These are phyloP conservation scores for Plasmodium falciparum DNA, from an alignment of 169 alveolate species.

Conservation along the genomic window DNA sequence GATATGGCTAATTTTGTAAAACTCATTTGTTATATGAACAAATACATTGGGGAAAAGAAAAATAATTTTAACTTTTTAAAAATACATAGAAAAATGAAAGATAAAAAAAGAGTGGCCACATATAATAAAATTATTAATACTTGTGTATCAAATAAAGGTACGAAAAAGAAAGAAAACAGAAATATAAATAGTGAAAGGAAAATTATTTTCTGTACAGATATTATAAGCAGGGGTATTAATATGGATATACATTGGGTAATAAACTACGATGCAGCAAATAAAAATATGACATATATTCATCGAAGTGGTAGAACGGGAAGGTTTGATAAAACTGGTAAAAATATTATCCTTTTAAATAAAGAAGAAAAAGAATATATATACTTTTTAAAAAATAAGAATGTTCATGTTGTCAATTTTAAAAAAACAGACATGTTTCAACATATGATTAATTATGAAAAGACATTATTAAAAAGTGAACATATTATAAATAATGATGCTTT, in stretches of 20 bases:
- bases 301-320: conserved; percentile 72
- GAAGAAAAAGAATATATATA: conserved; percentile 60
- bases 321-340: conserved; percentile 67
- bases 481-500: conserved; percentile 17
- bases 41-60: conserved; percentile 54
- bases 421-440: conserved; percentile 30
- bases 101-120: conserved; percentile 54
- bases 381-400: conserved; percentile 67
- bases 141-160: too few species aligned
- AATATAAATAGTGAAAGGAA: conserved; percentile 1
- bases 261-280: conserved; percentile 64
- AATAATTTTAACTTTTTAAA: conserved; percentile 42
- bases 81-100: conserved; percentile 75
- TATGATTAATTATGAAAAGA: conserved; percentile 32
- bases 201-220: conserved; percentile 59
- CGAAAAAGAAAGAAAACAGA: background rate
- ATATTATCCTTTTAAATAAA: conserved; percentile 34
- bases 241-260: conserved; percentile 61
- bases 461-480: conserved; percentile 11
- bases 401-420: conserved; percentile 34
- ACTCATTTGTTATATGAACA: conserved; percentile 43
- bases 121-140: conserved; percentile 28
- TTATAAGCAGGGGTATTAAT: conserved; percentile 71
- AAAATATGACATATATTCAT: conserved; percentile 69
- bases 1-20: conserved; percentile 21